These are phyloP conservation scores for Talaromyces sp. DNA, from an alignment of 2,329 filamentous ascomycete species.

Conservation along the genomic window DNA sequence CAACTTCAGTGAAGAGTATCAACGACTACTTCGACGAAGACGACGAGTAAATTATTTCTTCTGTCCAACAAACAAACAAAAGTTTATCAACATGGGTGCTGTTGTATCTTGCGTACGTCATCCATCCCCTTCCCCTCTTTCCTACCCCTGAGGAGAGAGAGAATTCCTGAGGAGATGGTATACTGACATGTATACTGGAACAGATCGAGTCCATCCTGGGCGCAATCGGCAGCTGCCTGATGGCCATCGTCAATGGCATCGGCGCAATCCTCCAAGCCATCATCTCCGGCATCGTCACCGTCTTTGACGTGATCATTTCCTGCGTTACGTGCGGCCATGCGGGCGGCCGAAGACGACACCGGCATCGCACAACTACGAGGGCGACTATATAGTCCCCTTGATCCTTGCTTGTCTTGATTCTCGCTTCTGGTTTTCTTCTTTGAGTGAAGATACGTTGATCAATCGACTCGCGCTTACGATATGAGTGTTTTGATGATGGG, in stretches of 20 bases:
- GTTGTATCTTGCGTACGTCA: slow-evolving; percentile 76
- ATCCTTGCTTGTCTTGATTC: background rate
- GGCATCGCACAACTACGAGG: slow-evolving; percentile 6
- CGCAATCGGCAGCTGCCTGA: slow-evolving; percentile 64
- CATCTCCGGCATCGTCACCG: slow-evolving; percentile 62
- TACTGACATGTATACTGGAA: slow-evolving; percentile 20
- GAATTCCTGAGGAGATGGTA: background rate
- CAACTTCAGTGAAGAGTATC: slow-evolving; percentile 9
- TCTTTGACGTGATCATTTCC: slow-evolving; percentile 64
- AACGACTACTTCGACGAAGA: slow-evolving; percentile 17
- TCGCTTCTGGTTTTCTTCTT: background rate
- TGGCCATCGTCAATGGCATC: slow-evolving; percentile 66
- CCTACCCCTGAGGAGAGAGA: background rate
- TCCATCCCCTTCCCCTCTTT: background rate
- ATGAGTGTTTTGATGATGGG: background rate
- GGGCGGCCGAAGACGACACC: slow-evolving; percentile 15
- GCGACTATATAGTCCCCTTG: slow-evolving; percentile 1
- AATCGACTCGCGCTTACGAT: background rate
- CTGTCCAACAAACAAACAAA: background rate
- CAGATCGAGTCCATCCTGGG: slow-evolving; percentile 59
- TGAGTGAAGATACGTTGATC: background rate
- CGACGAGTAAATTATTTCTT: slow-evolving; percentile 4
- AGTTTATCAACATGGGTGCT: slow-evolving; percentile 65
- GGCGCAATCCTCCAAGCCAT: slow-evolving; percentile 63
- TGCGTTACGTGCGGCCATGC: slow-evolving; percentile 54